Conservation (phyloP, 2,329 filamentous ascomycete genomes). For the Hypoxylon sp. region DNA sequence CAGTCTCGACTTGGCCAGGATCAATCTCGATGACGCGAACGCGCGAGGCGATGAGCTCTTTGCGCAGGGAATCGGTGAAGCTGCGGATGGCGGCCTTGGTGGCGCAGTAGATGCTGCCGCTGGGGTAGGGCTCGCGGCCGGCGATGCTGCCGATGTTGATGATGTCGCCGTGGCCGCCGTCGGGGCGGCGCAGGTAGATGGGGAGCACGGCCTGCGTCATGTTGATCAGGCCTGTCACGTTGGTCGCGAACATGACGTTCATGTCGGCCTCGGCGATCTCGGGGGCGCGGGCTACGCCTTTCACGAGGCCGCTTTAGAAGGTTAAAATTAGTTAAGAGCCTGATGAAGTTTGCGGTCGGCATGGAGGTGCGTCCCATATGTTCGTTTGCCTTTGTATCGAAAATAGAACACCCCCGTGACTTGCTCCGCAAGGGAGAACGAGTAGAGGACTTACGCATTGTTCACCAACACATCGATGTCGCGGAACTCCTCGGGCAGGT, state of each 20-base stretch:
- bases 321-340: neutral
- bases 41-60: slow-evolving; percentile 76
- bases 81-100: slow-evolving; percentile 80
- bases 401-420: no score
- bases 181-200: slow-evolving; percentile 80
- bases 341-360: neutral
- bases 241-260: slow-evolving; percentile 88
- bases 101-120: slow-evolving; percentile 83
- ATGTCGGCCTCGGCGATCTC: slow-evolving; percentile 87
- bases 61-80: slow-evolving; percentile 78
- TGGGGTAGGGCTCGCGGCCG: slow-evolving; percentile 76
- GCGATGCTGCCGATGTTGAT: slow-evolving; percentile 82
- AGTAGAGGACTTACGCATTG: slow-evolving; percentile 82
- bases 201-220: slow-evolving; percentile 93
- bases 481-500: slow-evolving; percentile 83
- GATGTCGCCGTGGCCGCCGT: slow-evolving; percentile 88
- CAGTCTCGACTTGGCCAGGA: slow-evolving; percentile 82
- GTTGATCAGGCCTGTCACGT: slow-evolving; percentile 94
- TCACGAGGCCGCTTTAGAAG: slow-evolving; percentile 80
- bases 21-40: slow-evolving; percentile 81
- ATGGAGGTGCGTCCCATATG: neutral
- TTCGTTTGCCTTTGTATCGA: neutral
- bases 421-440: no score
- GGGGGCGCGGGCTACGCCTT: slow-evolving; percentile 86
- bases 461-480: slow-evolving; percentile 92